Base-by-base conservation (phyloP, 208 protist genomes). In the Zelonia costaricensis region DNA sequence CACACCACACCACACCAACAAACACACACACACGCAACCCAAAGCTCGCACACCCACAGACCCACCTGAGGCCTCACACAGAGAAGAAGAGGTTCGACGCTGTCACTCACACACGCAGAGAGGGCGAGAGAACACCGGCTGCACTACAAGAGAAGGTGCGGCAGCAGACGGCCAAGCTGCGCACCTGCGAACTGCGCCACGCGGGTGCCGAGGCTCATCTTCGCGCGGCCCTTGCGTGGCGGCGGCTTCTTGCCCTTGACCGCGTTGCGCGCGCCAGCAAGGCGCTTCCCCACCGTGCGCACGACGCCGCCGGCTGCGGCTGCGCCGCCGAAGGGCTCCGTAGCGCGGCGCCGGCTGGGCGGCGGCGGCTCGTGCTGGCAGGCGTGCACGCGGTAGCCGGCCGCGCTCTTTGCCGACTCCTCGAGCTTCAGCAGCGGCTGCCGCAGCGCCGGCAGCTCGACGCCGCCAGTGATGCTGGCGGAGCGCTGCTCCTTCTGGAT, bases 401-500 rank as follows among this genome's bases (percentile, higher is more conserved):
- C 25, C 1, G 58, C 30, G 20, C 62, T 65, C 27, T 68, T 82
- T 20, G 35, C 40, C 15, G 52, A 22, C 47, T 80, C 62, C 81
- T 91, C 84, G 47, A 86, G 30, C 78, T 83, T 71, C 33, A 87
- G 68, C 10, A 62, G 54, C 27, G 89, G 89, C 53, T 85, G 81
- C 38, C 59, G 69, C 49, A 95, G 69, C 46, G 54, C 55, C 12
- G 55, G 58, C 22, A 88, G 35, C 36, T 74, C 53, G 23, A 93
- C 84, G 4, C 77, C 76, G 18, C 74, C 76, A 6, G 80, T 80
- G 47, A 77, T 63, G 35, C 62, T 69, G 7, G 56, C 40, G 45
- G 54, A 43, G 12, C 90, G 86, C 56, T 84, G 77, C 68, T 96
- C 91, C 70, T 89, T 88, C 54, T 81, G 69, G 62, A 96, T 94